phyloP scores from a whole-genome alignment of 192 early-diverging fungal genomes.

The Mortierella antarctica region DNA sequence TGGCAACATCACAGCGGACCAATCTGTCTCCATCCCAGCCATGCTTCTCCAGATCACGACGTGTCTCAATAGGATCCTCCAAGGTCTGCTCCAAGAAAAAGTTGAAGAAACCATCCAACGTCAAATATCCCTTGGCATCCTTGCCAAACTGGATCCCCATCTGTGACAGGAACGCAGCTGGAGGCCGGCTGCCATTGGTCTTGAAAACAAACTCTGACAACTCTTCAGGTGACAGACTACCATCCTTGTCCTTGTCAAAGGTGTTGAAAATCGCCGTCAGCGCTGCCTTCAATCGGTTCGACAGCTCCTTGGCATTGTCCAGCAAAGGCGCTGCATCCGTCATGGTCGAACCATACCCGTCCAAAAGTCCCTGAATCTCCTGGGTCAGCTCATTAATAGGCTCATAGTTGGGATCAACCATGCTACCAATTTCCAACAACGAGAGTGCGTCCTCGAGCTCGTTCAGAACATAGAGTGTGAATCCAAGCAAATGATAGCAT shows the following conservation, averaged over 20 bases:
- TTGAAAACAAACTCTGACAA: slow-evolving; percentile 58
- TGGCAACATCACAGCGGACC: slow-evolving; percentile 40
- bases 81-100: slow-evolving; percentile 68
- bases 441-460: slow-evolving; percentile 62
- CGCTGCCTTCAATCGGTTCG: slow-evolving; percentile 45
- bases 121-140: slow-evolving; percentile 56
- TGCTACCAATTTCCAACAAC: slow-evolving; percentile 61
- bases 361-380: slow-evolving; percentile 59
- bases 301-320: slow-evolving; percentile 46
- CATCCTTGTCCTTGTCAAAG: slow-evolving; percentile 64
- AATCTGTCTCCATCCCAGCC: slow-evolving; percentile 61
- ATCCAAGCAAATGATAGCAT: slow-evolving; percentile 64
- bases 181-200: slow-evolving; percentile 64
- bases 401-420: slow-evolving; percentile 62
- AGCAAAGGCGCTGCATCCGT: slow-evolving; percentile 53
- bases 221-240: slow-evolving; percentile 54
- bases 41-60: slow-evolving; percentile 62
- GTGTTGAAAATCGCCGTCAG: slow-evolving; percentile 56
- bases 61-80: slow-evolving; percentile 66
- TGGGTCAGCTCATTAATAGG: slow-evolving; percentile 60
- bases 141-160: slow-evolving; percentile 65
- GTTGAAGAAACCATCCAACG: slow-evolving; percentile 61
- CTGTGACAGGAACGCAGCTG: slow-evolving; percentile 61
- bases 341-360: slow-evolving; percentile 55
- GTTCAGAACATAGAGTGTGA: slow-evolving; percentile 63